These are phyloP conservation scores for Glycine soja DNA, from an alignment of 306 rosid genomes.

Conservation along the genomic window DNA sequence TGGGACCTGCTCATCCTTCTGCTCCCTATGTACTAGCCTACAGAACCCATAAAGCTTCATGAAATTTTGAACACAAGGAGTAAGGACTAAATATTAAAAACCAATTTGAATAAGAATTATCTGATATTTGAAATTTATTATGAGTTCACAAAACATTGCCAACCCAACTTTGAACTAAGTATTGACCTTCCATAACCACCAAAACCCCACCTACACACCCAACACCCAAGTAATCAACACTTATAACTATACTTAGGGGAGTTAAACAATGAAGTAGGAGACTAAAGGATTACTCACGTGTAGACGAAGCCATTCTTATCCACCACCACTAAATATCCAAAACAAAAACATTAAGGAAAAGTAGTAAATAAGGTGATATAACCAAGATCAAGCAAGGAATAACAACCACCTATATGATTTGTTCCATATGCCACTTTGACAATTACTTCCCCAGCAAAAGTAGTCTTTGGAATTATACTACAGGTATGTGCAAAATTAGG, in stretches of 20 bases:
- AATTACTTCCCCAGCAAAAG: constrained; percentile 84
- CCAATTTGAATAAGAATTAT: constrained; percentile 26
- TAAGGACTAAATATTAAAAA: constrained; percentile 18
- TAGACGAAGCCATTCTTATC: constrained; percentile 88
- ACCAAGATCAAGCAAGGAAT: background rate
- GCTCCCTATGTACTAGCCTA: constrained; percentile 99
- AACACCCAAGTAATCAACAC: constrained; percentile 33
- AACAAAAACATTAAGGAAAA: constrained; percentile 43
- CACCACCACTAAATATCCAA: constrained; percentile 79
- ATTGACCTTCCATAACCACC: constrained; percentile 99
- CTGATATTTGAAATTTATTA: constrained; percentile 27
- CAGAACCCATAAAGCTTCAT: constrained; percentile 36
- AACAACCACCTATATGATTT: constrained; percentile 87
- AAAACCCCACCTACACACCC: constrained; percentile 85
- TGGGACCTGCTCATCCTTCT: constrained; percentile 96
- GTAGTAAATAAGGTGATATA: constrained; percentile 12
- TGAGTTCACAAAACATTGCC: constrained; percentile 31
- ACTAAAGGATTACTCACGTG: constrained; percentile 72
- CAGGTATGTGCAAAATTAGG: constrained; percentile 52
- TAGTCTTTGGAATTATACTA: constrained; percentile 91
- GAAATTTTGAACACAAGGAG: constrained; percentile 20
- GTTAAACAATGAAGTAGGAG: constrained; percentile 6
- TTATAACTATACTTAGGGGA: constrained; percentile 42
- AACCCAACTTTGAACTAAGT: constrained; percentile 25
- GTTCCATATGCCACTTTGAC: constrained; percentile 94